Evolutionary conservation across 305 asterid species (phyloP).

Genomic region (Solanum hybrid): DNA sequence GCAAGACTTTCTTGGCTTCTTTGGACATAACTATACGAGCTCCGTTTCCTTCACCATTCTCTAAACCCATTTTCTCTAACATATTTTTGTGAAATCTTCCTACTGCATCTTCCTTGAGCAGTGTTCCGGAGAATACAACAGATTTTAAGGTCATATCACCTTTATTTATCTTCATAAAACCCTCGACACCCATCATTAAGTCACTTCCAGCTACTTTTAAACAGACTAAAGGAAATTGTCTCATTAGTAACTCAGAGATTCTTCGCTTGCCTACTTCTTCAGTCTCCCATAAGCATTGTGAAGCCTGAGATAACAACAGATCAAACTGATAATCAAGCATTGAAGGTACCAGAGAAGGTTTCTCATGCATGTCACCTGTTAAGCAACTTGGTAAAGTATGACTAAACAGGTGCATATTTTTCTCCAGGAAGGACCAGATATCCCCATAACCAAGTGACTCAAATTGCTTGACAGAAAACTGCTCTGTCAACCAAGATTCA

Average conservation of each 20-base stretch:
- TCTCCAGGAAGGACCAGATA: slow-evolving; percentile 58
- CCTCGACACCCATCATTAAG: slow-evolving; percentile 21
- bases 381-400: slow-evolving; percentile 40
- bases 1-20: slow-evolving; percentile 58
- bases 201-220: slow-evolving; percentile 43
- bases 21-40: slow-evolving; percentile 47
- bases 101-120: slow-evolving; percentile 21
- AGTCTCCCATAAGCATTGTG: slow-evolving; percentile 36
- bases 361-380: slow-evolving; percentile 33
- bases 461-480: slow-evolving; percentile 44
- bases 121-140: slow-evolving; percentile 64
- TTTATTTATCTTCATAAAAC: slow-evolving; percentile 26
- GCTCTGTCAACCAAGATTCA: slow-evolving; percentile 59
- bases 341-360: slow-evolving; percentile 51
- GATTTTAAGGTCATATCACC: slow-evolving; percentile 27
- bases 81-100: slow-evolving; percentile 8
- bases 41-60: slow-evolving; percentile 14
- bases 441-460: slow-evolving; percentile 81
- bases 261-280: slow-evolving; percentile 31
- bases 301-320: slow-evolving; percentile 63
- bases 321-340: slow-evolving; percentile 65
- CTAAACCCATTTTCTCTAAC: slow-evolving; percentile 21
- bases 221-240: slow-evolving; percentile 72
- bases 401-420: slow-evolving; percentile 46
- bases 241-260: slow-evolving; percentile 49